Evolutionary conservation across 352 stramenopile species (phyloP).

Genomic region (Phytophthora megakarya): DNA sequence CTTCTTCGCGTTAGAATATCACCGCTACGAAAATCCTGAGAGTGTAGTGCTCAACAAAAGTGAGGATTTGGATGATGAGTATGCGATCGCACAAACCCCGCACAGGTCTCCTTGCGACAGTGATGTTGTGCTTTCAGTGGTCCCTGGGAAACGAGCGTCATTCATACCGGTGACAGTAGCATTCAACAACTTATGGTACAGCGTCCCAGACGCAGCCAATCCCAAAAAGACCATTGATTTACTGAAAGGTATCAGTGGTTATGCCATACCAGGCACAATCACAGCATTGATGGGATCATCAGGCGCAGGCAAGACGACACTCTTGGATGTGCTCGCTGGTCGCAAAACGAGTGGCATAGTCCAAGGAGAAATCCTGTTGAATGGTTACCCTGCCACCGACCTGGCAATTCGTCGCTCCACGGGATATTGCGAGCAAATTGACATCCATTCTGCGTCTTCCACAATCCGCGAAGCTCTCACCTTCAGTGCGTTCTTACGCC

Average conservation of each 20-base stretch:
- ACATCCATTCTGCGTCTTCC: constrained; percentile 31
- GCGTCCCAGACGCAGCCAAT: constrained; percentile 35
- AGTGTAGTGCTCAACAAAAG: constrained; percentile 11
- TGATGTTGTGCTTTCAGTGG: constrained; percentile 10
- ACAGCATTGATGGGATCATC: constrained; percentile 82
- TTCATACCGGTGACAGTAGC: constrained; percentile 37
- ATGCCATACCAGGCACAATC: constrained; percentile 71
- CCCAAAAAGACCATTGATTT: constrained; percentile 39
- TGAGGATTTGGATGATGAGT: constrained; percentile 18
- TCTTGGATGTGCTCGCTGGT: constrained; percentile 85
- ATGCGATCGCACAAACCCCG: constrained; percentile 1
- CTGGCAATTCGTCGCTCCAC: constrained; percentile 34
- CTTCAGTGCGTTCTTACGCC: constrained; percentile 81
- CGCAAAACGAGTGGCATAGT: constrained; percentile 16
- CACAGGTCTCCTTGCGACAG: constrained; percentile 16
- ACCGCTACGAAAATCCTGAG: constrained; percentile 36
- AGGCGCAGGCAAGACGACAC: constrained; percentile 50
- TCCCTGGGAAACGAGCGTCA: constrained; percentile 18
- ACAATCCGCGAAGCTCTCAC: constrained; percentile 70
- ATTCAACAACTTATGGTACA: constrained; percentile 45
- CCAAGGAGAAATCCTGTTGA: constrained; percentile 52
- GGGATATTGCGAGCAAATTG: constrained; percentile 43
- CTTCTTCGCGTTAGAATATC: constrained; percentile 39
- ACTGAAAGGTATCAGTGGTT: constrained; percentile 72
- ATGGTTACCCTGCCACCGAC: constrained; percentile 31